Evolutionary conservation across 805 yeast species (phyloP), one percentile per base, ranked within the genome.

Genomic region (Saccharomycopsis sp.): DNA sequence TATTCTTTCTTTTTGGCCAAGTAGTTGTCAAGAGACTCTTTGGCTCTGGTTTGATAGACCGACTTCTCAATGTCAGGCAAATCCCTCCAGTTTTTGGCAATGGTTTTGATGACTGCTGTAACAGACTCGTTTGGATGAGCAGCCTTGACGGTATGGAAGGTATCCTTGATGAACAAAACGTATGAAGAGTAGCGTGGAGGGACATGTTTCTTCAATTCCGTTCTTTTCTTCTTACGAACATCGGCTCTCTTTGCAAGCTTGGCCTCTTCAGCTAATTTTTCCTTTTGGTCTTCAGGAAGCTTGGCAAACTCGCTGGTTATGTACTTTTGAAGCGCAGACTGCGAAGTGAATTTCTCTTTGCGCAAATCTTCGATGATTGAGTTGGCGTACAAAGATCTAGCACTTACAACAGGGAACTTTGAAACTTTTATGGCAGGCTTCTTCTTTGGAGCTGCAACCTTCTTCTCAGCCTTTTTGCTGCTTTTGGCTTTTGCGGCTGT

Each of bases 1-100:
- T 51, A 18, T 50, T 56, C 55, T 3, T 29, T 50, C 29, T 53
- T 59, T 55, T 58, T 58, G 18, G 51, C 57, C 24, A 24, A 23
- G 23, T 58, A 58, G 15, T 16, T 52, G 24, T 58, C 50, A 16
- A 21, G 34, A 9, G 55, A 34, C 29, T 48, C 54, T 5, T 21
- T 23, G 41, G 56, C 52, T 44, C 47, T 55, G 3, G 52, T 48
- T 15, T 52, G 21, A 46, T 52, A 58, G 3, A 4, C 18, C n/a
- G 48, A 50, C 37, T 55, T 58, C n/a, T 55, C 58, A 4, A 18
- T 37, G 23, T 50, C 58, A 3, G 58, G 15, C 48, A 55, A 41
- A 3, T 20, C 41, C 9, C 50, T 55, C 61, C 61, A 58, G 23
- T 54, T 21, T 12, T 29, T 48, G 29, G 61, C 58, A 37, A 58